Base-by-base conservation (phyloP, 75 land plant species). In the Selaginella tamariscina region DNA sequence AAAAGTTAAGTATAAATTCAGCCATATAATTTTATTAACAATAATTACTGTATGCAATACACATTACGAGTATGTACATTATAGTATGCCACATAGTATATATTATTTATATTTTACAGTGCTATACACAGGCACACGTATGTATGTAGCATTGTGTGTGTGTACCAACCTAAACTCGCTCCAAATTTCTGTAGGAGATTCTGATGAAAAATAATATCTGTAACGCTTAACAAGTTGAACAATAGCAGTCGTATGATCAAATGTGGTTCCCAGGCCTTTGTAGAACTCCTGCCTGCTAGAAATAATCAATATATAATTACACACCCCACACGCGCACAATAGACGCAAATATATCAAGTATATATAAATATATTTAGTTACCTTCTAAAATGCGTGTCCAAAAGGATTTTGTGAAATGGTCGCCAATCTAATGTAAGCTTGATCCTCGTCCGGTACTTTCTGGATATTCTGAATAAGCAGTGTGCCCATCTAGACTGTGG, bases 151-250 rank as follows among this genome's bases (percentile, higher is more conserved):
- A n/a, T n/a, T n/a, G n/a, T n/a, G n/a, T n/a, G 49, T 15, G 49
- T 39, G 11, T 5, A 5, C 49, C 49, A 5, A 90, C 99, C 92
- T 84, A 72, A 95, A 91, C 70, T 87, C 92, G 29, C 76, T 72
- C 92, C 92, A 95, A 73, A 95, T 95, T 68, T 95, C 92, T 30
- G 66, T 69, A 20, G 97, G 92, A 72, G 99, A 82, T 54, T 84
- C 84, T 56, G 78, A 21, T 57, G 89, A 85, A 64, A 91, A 95
- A 72, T 82, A 91, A 22, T 71, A 78, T 27, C 92, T 80, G 64
- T 84, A 85, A 23, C 73, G 68, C 24, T 82, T 70, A 68, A 91
- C 73, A 62, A 95, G 70, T 22, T 65, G 21, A 30, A 55, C 44
- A 21, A 77, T 24, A 24, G n/a, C 65, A 57, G 67, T 65, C 22